Conservation (phyloP, 2,329 filamentous ascomycete species). For the Nemania bipapillata region DNA sequence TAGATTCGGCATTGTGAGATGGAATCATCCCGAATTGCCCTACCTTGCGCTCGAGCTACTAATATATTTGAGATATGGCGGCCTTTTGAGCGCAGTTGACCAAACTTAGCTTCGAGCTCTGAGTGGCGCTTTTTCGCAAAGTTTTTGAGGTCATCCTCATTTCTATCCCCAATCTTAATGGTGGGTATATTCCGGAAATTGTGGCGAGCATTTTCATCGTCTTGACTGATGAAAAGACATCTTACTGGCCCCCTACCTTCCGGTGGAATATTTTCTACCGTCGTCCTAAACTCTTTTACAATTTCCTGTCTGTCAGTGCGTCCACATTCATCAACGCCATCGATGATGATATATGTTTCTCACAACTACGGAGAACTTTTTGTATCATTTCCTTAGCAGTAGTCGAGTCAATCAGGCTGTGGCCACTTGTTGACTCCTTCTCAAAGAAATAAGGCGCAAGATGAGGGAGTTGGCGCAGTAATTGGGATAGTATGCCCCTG, state of each 20-base stretch:
- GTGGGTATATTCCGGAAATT: constrained; percentile 42
- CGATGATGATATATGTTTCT: constrained; percentile 53
- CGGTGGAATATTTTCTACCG: constrained; percentile 25
- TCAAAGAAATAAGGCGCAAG: constrained; percentile 51
- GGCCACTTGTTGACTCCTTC: constrained; percentile 49
- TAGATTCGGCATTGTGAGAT: neutral
- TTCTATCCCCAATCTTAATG: constrained; percentile 47
- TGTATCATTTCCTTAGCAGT: constrained; percentile 50
- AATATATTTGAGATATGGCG: constrained; percentile 40
- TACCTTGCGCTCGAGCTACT: constrained; percentile 41
- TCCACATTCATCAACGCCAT: constrained; percentile 58
- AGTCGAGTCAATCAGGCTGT: constrained; percentile 43
- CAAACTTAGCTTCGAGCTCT: constrained; percentile 45
- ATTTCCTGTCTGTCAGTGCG: constrained; percentile 49
- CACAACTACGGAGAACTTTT: constrained; percentile 44
- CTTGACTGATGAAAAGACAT: constrained; percentile 54
- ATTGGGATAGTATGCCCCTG: constrained; percentile 52
- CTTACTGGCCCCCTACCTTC: constrained; percentile 38
- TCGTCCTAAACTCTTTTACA: constrained; percentile 45
- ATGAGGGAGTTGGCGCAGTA: constrained; percentile 47
- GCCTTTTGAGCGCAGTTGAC: constrained; percentile 25
- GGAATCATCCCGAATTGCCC: neutral
- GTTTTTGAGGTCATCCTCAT: constrained; percentile 48
- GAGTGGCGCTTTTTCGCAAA: constrained; percentile 41
- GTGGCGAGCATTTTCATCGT: constrained; percentile 49